Conservation (phyloP, 371 early-diverging fungal genomes). For the Fennellomyces sp. region DNA sequence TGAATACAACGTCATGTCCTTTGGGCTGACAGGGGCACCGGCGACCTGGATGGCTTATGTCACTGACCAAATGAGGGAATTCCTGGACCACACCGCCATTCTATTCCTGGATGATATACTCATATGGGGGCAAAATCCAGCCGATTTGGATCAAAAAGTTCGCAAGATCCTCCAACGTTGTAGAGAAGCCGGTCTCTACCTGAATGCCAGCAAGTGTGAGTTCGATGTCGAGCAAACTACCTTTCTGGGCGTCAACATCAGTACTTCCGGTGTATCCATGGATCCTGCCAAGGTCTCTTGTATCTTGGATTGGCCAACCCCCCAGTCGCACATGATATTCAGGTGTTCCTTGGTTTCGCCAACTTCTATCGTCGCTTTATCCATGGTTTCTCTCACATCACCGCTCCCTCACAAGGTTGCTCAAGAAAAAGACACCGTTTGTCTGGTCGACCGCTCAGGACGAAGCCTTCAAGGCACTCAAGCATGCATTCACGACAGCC, state of each 20-base stretch:
- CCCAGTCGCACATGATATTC: constrained; percentile 32
- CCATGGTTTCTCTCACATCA: constrained; percentile 34
- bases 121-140: constrained; percentile 37
- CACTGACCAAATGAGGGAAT: constrained; percentile 29
- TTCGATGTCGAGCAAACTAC: constrained; percentile 31
- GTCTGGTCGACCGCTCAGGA: constrained; percentile 29
- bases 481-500: constrained; percentile 27
- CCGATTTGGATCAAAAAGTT: constrained; percentile 44
- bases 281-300: constrained; percentile 35
- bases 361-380: constrained; percentile 60
- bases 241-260: constrained; percentile 50
- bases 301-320: constrained; percentile 42
- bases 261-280: constrained; percentile 19
- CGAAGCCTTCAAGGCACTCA: constrained; percentile 40
- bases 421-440: constrained; percentile 32
- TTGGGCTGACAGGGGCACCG: constrained; percentile 54
- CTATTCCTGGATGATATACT: constrained; percentile 63
- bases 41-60: constrained; percentile 47
- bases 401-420: constrained; percentile 38
- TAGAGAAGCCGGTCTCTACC: constrained; percentile 22
- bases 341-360: constrained; percentile 52
- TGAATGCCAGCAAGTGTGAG: constrained; percentile 42
- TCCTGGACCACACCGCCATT: constrained; percentile 34
- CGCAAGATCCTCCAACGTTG: constrained; percentile 34
- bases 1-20: constrained; percentile 51